Conservation (phyloP, 1,284 basidiomycete species). For the Rhodotorula sp. region DNA sequence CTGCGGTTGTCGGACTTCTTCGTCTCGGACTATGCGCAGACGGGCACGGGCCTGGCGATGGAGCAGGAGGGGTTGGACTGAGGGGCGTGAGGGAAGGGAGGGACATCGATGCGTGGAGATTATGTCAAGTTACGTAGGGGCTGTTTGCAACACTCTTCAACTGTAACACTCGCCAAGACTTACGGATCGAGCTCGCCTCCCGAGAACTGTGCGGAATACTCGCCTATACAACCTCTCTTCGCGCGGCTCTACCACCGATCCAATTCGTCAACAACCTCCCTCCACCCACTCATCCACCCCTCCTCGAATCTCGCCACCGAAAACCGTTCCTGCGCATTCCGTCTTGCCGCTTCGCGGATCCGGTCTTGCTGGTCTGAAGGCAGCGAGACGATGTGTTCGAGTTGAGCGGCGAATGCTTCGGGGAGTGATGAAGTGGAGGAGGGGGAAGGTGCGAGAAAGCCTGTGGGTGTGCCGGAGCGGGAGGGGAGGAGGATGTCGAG, state of each 20-base stretch:
- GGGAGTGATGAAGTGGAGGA: slow-evolving; percentile 42
- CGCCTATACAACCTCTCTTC: background rate
- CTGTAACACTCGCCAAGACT: background rate
- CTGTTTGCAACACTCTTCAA: background rate
- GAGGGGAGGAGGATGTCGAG: slow-evolving; percentile 85
- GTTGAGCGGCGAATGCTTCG: slow-evolving; percentile 66
- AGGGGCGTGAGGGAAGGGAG: no score
- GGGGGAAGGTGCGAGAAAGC: slow-evolving; percentile 72
- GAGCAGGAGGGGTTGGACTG: slow-evolving; percentile 4
- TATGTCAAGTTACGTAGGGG: background rate
- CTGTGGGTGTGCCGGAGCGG: slow-evolving; percentile 64
- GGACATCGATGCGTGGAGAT: no score
- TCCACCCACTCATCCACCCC: slow-evolving; percentile 44
- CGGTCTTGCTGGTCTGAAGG: slow-evolving; percentile 58
- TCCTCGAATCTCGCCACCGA: slow-evolving; percentile 72
- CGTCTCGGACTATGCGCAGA: slow-evolving; percentile 14
- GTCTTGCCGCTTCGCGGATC: slow-evolving; percentile 68
- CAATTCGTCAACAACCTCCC: background rate
- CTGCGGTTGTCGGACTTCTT: slow-evolving; percentile 33
- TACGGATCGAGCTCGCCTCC: background rate
- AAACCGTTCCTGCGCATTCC: slow-evolving; percentile 68
- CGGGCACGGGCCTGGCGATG: slow-evolving; percentile 1
- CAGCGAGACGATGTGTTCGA: slow-evolving; percentile 67
- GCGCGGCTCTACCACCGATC: background rate
- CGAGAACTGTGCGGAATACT: background rate